Conservation (phyloP, 352 stramenopile species). For the Pythium sp. region DNA sequence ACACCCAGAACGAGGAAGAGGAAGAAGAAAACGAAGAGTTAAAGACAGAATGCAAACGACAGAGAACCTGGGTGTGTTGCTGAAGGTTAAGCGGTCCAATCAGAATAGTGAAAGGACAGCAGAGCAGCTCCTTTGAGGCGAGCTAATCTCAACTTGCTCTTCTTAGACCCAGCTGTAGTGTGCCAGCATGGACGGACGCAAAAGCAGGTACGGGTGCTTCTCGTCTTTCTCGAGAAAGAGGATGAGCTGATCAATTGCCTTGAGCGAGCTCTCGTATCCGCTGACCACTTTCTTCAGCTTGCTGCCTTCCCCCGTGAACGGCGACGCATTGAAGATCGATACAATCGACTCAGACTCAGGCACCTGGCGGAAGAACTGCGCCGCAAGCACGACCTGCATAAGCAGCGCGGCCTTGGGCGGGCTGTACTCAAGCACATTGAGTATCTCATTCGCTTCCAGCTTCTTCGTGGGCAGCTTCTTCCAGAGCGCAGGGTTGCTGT, state of each 20-base stretch:
- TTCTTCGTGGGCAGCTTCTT: slow-evolving; percentile 35
- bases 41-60: not conserved
- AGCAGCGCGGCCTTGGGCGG: slow-evolving; percentile 25
- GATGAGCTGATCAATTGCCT: slow-evolving; percentile 28
- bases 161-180: slow-evolving; percentile 37
- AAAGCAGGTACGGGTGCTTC: slow-evolving; percentile 28
- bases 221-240: slow-evolving; percentile 22
- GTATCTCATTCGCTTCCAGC: slow-evolving; percentile 16
- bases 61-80: not conserved
- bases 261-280: slow-evolving; percentile 24
- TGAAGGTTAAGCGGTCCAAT: not conserved
- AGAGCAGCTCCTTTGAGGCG: not conserved
- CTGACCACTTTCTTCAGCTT: slow-evolving; percentile 22
- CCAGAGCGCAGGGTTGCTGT: slow-evolving; percentile 41
- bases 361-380: slow-evolving; percentile 33
- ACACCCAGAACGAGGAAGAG: not conserved
- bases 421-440: slow-evolving; percentile 29
- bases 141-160: not conserved
- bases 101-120: not conserved
- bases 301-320: slow-evolving; percentile 26
- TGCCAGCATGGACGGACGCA: slow-evolving; percentile 29
- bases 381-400: slow-evolving; percentile 25
- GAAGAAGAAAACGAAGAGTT: not conserved
- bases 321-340: slow-evolving; percentile 23
- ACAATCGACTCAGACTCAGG: slow-evolving; percentile 26